These are phyloP conservation scores for Talaromyces sp. DNA, from an alignment of 2,329 filamentous ascomycete species.

Conservation along the genomic window DNA sequence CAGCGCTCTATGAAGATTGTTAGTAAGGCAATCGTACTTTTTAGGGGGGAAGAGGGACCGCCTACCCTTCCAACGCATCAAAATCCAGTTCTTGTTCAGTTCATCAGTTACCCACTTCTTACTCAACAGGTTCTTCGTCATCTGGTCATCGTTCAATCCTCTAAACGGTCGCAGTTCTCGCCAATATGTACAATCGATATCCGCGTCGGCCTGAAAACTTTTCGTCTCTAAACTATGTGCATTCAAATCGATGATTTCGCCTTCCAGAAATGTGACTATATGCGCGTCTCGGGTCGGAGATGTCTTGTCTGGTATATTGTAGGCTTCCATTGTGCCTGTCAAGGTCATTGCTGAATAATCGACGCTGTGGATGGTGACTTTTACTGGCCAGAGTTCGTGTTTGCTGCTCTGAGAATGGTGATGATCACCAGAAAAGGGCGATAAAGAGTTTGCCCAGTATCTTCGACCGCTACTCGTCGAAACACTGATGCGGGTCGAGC, in stretches of 20 bases:
- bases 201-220: constrained; percentile 47
- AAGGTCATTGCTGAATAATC: constrained; percentile 62
- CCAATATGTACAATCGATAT: constrained; percentile 51
- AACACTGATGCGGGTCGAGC: constrained; percentile 34
- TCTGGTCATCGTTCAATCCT: constrained; percentile 44
- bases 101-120: constrained; percentile 46
- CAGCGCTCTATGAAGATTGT: constrained; percentile 41
- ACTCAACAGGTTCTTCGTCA: constrained; percentile 46
- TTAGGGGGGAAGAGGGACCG: constrained; percentile 10
- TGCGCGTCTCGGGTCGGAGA: constrained; percentile 43
- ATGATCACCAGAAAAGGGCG: constrained; percentile 13
- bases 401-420: constrained; percentile 26
- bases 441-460: constrained; percentile 33
- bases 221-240: constrained; percentile 49
- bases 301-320: constrained; percentile 61
- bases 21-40: neutral
- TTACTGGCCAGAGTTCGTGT: constrained; percentile 66
- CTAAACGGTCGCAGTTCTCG: constrained; percentile 50
- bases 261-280: constrained; percentile 67
- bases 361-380: constrained; percentile 63
- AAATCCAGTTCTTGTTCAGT: constrained; percentile 46
- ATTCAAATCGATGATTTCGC: constrained; percentile 66
- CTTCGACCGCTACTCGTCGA: constrained; percentile 39
- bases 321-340: constrained; percentile 68
- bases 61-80: constrained; percentile 54